Evolutionary conservation across 2,329 filamentous ascomycete species (phyloP).

Genomic region (Pseudogymnoascus sp.): DNA sequence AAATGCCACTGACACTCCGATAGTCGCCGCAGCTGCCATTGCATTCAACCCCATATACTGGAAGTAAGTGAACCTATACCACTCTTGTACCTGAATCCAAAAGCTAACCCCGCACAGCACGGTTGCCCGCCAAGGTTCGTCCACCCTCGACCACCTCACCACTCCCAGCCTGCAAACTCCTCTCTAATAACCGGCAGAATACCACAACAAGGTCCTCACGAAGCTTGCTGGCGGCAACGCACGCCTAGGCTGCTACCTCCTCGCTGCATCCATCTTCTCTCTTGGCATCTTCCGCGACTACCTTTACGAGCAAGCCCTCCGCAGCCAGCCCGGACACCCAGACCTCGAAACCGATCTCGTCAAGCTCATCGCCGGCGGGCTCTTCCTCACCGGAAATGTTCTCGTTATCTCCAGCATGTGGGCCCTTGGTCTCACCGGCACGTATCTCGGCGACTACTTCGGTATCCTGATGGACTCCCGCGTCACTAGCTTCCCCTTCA

Average conservation of each 20-base stretch:
- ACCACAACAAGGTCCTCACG: slow-evolving; percentile 83
- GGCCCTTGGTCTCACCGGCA: slow-evolving; percentile 88
- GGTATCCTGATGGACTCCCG: slow-evolving; percentile 95
- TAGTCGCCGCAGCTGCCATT: slow-evolving; percentile 77
- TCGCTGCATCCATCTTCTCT: slow-evolving; percentile 84
- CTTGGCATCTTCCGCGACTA: slow-evolving; percentile 84
- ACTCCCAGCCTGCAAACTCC: slow-evolving; percentile 17
- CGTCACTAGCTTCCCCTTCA: slow-evolving; percentile 95
- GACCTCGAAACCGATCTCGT: slow-evolving; percentile 56
- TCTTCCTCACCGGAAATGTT: slow-evolving; percentile 71
- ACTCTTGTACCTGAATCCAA: slow-evolving; percentile 1
- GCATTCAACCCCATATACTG: slow-evolving; percentile 98
- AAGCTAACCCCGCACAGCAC: slow-evolving; percentile 47
- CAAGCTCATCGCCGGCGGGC: slow-evolving; percentile 59
- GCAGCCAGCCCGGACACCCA: slow-evolving; percentile 68
- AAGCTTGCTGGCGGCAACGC: slow-evolving; percentile 76
- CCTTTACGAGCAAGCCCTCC: slow-evolving; percentile 79
- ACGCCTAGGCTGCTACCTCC: slow-evolving; percentile 77
- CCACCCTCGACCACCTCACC: slow-evolving; percentile 11
- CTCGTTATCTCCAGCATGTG: slow-evolving; percentile 87
- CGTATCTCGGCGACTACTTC: slow-evolving; percentile 97
- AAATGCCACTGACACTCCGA: slow-evolving; percentile 16
- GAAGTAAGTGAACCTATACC: slow-evolving; percentile 64
- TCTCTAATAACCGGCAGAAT: slow-evolving; percentile 54
- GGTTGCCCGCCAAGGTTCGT: slow-evolving; percentile 71